Base-by-base conservation (phyloP, 768 basidiomycete species). In the Termitomyces sp. region DNA sequence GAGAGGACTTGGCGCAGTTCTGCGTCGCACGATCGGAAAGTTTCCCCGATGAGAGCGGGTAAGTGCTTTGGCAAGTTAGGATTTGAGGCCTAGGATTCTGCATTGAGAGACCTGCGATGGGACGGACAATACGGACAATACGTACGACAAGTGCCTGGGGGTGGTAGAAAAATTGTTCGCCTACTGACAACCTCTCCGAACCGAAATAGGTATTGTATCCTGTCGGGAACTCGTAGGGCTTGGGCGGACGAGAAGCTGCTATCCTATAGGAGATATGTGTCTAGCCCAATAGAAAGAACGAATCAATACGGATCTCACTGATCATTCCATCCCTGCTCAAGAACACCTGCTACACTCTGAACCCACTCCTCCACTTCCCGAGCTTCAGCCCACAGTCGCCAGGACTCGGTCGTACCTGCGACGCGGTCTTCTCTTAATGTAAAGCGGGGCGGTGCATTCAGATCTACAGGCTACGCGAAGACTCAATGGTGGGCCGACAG, bases 281-380 rank as follows among this genome's bases (percentile, higher is more conserved):
- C 22, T 33, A 40, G 22, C 55, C 22, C 57, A 40, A 59, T 40
- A 49, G 9, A 48, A 13, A 35, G 22, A 52, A 44, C 22, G 13
- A 38, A n/a, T 20, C 48, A 35, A 45, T 32, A 12, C 28, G 35
- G 44, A 16, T 68, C 89, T 69, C 63, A 92, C 91, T 92, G 88
- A 42, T 96, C 94, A 67, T 93, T 93, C 89, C 92, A 96, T 11
- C 88, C 88, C 64, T 89, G 88, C 53, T 93, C 90, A 33, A 91
- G 78, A n/a, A 96, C 89, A 33, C 91, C 92, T 5, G 87, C 90
- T 38, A 92, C 86, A 65, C 87, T 88, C 72, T 96, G 94, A 61
- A 93, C 84, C 94, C 96, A 98, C 72, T 94, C 92, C 46, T 99
- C 96, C 1, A 96, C 88, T 69, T 98, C 94, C 45, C 84, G 81